phyloP scores from a whole-genome alignment of 2,329 filamentous ascomycete genomes.

The Cytospora chrysosperma region DNA sequence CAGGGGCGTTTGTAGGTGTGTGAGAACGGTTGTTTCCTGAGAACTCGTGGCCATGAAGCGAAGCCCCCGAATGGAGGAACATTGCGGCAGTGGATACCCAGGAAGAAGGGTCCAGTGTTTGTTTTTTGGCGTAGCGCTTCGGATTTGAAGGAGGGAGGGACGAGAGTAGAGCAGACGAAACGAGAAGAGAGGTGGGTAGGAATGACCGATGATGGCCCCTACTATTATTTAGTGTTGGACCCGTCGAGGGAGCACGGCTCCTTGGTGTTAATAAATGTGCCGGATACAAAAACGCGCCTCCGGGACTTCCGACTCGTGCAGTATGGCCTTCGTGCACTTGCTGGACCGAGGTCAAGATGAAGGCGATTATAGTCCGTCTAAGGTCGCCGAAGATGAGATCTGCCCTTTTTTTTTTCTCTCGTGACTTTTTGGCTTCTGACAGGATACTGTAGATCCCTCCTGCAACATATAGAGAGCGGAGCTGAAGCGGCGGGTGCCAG shows the following conservation, averaged over 20 bases:
- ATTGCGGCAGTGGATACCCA: conserved; percentile 38
- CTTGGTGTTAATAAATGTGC: neutral
- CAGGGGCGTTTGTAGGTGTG: conserved; percentile 32
- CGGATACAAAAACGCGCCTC: neutral
- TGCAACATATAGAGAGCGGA: too few species aligned
- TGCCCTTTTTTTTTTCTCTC: too few species aligned
- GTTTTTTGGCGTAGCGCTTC: too few species aligned
- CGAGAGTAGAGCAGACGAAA: neutral
- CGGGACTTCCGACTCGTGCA: neutral
- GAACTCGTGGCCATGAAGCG: conserved; percentile 61
- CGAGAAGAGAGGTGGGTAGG: neutral
- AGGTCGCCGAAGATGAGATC: too few species aligned
- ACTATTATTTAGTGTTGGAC: neutral
- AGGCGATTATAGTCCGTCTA: neutral
- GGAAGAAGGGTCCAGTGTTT: neutral
- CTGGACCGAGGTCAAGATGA: neutral
- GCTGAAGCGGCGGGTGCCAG: neutral
- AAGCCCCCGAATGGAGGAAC: conserved; percentile 60
- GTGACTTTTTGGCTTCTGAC: too few species aligned
- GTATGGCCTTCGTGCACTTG: too few species aligned
- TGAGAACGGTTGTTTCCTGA: conserved; percentile 39
- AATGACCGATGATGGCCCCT: neutral
- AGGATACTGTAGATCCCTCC: neutral
- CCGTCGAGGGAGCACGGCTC: neutral
- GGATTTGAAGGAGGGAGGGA: too few species aligned